Evolutionary conservation across 2,329 filamentous ascomycete genomes (phyloP), one percentile per base, ranked within the genome.

Genomic region (Didymella exigua): DNA sequence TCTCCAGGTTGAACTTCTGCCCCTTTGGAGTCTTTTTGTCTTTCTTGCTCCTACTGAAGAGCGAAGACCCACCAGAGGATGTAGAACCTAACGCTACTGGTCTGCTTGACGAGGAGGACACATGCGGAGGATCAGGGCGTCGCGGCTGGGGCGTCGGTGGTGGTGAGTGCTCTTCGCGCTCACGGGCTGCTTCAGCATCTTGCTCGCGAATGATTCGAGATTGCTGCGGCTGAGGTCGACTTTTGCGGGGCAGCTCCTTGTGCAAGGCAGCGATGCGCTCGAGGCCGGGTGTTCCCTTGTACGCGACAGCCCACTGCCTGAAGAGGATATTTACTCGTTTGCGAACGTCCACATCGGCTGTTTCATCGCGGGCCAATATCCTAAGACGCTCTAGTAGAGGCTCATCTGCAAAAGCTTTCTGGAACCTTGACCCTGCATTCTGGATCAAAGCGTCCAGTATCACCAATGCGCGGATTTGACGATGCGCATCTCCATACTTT

Each of bases 401-500:
- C 72, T 97, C 93, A 68, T 99, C 93, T 9, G 88, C 90, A 73
- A 98, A 96, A 14, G 85, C 84, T 43, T 90, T 86, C 75, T 97
- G 90, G 71, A 98, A 97, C 11, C 89, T 86, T 11, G 89, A 82
- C 1, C 93, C 93, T 2, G 92, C 93, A 78, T 99, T 99, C 71
- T 97, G 91, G 57, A 99, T 95, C 33, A 99, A 82, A 36, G 90
- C 93, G 73, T 99, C 95, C 2, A 99, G 84, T 44, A 99, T 88
- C 10, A 89, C 89, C 19, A 99, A 84, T 30, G 95, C 90, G 56
- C 95, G 86, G 29, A 98, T 82, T 76, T 99, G 95, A 44, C 92
- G 89, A 75, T 98, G 93, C n/a, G 90, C 83, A 69, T 87, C 96
- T 66, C 95, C 95, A 76, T 99, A 98, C 79, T 99, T 99, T 31